A percentile compares a stretch with the other conserved stretches of the same genome.
phyloP scores from a whole-genome alignment of 306 rosid genomes.

The Quercus variabilis region DNA sequence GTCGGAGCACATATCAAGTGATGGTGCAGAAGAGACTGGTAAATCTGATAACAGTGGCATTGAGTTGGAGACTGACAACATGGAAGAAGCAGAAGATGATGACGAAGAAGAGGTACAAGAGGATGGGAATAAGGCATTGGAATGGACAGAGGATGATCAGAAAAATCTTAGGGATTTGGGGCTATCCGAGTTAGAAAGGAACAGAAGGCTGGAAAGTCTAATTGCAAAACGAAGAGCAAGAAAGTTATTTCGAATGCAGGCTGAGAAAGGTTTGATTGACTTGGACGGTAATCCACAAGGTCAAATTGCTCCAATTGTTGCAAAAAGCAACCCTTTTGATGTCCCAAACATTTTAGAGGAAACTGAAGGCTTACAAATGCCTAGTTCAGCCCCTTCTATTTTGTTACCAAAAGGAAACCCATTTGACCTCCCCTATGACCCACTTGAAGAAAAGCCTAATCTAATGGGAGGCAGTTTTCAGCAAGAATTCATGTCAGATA shows the following conservation, averaged over 20 bases:
- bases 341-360: constrained; percentile 25
- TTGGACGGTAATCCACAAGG: constrained; percentile 15
- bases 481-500: constrained; percentile 46
- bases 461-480: constrained; percentile 55
- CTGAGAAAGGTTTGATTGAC: constrained; percentile 33
- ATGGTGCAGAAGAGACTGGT: constrained; percentile 3
- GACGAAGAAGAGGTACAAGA: constrained; percentile 31
- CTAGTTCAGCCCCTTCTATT: constrained; percentile 80
- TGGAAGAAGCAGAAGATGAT: constrained; percentile 40
- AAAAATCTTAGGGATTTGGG: constrained; percentile 74
- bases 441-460: constrained; percentile 61
- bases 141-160: constrained; percentile 88
- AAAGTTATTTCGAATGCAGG: constrained; percentile 30
- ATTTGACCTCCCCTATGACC: constrained; percentile 74
- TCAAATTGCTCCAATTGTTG: constrained; percentile 48
- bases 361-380: constrained; percentile 39
- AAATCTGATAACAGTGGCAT: constrained; percentile 2
- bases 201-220: constrained; percentile 68
- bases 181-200: constrained; percentile 76
- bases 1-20: constrained; percentile 13
- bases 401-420: constrained; percentile 49
- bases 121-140: constrained; percentile 49
- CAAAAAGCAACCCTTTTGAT: constrained; percentile 21
- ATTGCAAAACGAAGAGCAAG: constrained; percentile 70
- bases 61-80: constrained; percentile 17